A percentile compares a stretch with the other conserved stretches of the same genome.
Evolutionary conservation across 192 early-diverging fungal species (phyloP).

Genomic region (Hyaloraphidium curvatum): DNA sequence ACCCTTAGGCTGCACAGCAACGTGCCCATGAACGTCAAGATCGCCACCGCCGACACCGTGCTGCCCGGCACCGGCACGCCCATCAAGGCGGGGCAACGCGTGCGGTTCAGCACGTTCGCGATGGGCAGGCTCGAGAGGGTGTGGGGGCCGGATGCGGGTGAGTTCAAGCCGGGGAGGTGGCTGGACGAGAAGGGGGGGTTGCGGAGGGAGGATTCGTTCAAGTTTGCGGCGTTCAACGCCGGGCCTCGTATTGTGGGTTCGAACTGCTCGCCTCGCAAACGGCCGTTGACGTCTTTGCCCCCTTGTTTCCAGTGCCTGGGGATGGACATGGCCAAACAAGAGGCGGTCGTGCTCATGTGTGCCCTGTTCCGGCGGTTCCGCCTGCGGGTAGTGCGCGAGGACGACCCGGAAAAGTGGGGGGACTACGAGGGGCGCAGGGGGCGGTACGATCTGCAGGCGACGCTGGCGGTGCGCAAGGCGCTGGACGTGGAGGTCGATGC

Average conservation of each 20-base stretch:
- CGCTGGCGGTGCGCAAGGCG: no score
- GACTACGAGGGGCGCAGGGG: no score
- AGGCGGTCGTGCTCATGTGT: neutral
- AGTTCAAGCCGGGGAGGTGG: constrained; percentile 25
- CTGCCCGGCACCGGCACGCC: constrained; percentile 28
- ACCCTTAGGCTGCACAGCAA: constrained; percentile 25
- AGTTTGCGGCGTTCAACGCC: no score
- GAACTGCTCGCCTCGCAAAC: no score
- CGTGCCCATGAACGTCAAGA: constrained; percentile 27
- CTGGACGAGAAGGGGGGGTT: constrained; percentile 12
- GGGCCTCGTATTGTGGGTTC: no score
- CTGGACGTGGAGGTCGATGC: no score
- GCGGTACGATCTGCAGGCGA: no score
- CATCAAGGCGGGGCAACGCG: constrained; percentile 21
- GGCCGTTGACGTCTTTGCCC: no score
- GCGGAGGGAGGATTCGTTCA: no score
- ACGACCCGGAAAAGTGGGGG: neutral
- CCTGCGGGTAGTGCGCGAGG: neutral
- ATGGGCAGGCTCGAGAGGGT: constrained; percentile 17
- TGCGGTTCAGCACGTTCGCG: constrained; percentile 16
- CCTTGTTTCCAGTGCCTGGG: no score
- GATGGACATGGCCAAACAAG: constrained; percentile 2
- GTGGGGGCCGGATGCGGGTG: constrained; percentile 23
- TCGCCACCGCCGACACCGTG: constrained; percentile 23
- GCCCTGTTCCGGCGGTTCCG: neutral